Base-by-base conservation (phyloP, 1,139 yeast species). In the Sporopachydermia cereana region DNA sequence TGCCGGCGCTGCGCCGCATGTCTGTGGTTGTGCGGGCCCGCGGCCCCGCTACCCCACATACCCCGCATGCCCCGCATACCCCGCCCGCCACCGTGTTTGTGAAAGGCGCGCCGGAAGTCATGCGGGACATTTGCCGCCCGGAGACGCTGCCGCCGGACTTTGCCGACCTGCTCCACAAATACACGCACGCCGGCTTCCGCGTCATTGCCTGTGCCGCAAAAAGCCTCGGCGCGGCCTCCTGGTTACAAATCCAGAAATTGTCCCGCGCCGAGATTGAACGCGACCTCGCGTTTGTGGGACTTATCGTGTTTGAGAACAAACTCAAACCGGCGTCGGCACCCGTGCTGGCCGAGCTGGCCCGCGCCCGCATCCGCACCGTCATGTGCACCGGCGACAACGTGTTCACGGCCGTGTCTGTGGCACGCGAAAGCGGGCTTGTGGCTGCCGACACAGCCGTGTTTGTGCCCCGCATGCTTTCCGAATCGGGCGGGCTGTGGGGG, bases 351-450 rank as follows among this genome's bases (percentile, higher is more conserved):
- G 71, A 74, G 49, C 68, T 91, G 46, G 66, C 65, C 36, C 67
- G 65, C 12, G 96, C 98, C 0, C 69, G 75, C 36, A 74, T 91
- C 47, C 70, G 97, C 53, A 84, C 94, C 0, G 69, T 88, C 23
- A 93, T 91, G 98, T 93, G 98, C 61, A 91, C 98, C 0, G 99
- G 99, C 45, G 99, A 91, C 60, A 91, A 91, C 58, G 77, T 91
- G 16, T 68, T 91, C 49, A 91, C 99, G 0, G 98, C 98, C 0
- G 77, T 93, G 23, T 84, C 95, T 63, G 98, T 91, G 22, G 96
- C 85, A 2, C 73, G 76, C 50, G 96, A 91, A 56, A 84, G 95
- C 59, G 79, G 77, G 5, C 69, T 91, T 50, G 63, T 91, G 5
- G 55, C 68, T 1, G 59, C 62, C 3, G 63, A 61, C 7, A 59